These are phyloP conservation scores for Fusarium penzigii DNA, from an alignment of 2,329 filamentous ascomycete species.

Conservation along the genomic window DNA sequence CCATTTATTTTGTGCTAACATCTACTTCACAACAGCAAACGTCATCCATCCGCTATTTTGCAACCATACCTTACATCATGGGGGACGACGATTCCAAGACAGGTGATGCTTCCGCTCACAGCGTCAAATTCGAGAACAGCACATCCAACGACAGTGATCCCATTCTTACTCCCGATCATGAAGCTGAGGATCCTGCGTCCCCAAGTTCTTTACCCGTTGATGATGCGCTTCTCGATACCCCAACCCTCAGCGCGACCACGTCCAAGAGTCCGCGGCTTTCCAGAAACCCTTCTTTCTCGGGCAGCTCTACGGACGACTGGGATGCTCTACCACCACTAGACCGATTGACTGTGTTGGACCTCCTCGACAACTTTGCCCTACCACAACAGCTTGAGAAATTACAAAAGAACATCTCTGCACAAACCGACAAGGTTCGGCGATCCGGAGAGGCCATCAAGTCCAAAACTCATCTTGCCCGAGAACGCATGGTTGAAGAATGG, in stretches of 20 bases:
- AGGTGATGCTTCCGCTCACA: slow-evolving; percentile 13
- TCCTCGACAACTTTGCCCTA: slow-evolving; percentile 90
- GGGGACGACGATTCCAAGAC: slow-evolving; percentile 31
- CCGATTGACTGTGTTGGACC: slow-evolving; percentile 85
- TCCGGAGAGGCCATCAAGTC: slow-evolving; percentile 80
- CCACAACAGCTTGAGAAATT: slow-evolving; percentile 89
- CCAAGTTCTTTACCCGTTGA: slow-evolving; percentile 46
- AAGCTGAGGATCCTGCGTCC: slow-evolving; percentile 40
- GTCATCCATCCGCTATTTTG: background rate
- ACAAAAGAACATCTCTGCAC: slow-evolving; percentile 77
- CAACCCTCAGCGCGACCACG: slow-evolving; percentile 48
- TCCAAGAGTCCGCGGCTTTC: slow-evolving; percentile 62
- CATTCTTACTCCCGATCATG: slow-evolving; percentile 44
- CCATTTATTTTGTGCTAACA: background rate
- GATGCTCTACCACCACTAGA: slow-evolving; percentile 86
- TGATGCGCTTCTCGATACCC: slow-evolving; percentile 48
- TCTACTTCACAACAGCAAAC: background rate
- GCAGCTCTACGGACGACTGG: slow-evolving; percentile 83
- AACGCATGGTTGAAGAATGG: slow-evolving; percentile 92
- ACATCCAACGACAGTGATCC: slow-evolving; percentile 38
- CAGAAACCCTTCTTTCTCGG: slow-evolving; percentile 79
- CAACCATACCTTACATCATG: background rate
- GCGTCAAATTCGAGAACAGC: slow-evolving; percentile 23
- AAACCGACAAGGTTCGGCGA: slow-evolving; percentile 81
- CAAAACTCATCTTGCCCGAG: slow-evolving; percentile 75